phyloP scores from a whole-genome alignment of 2,329 filamentous ascomycete genomes.

The Aspergillus transmontanensis region DNA sequence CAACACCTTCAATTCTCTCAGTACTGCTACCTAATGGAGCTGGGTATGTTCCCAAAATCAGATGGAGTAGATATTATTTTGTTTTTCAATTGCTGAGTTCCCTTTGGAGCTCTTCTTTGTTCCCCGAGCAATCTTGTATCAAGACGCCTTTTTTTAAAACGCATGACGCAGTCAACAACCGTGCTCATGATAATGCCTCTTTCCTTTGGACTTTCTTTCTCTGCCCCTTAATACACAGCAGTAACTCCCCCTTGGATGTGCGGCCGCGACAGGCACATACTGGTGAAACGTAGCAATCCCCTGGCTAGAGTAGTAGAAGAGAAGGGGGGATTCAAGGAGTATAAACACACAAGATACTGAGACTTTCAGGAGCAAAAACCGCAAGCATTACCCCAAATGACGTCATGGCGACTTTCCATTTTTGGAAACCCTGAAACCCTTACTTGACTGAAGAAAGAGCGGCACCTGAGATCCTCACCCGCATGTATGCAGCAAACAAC shows the following conservation, averaged over 20 bases:
- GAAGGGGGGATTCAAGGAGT: neutral
- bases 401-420: slow-evolving; percentile 1
- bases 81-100: neutral
- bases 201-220: neutral
- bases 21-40: neutral
- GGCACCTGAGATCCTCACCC: too few relatives aligned
- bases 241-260: neutral
- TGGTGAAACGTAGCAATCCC: neutral
- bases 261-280: neutral
- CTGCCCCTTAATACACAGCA: neutral
- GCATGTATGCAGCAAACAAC: too few relatives aligned
- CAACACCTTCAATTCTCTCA: neutral
- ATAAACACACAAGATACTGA: too few relatives aligned
- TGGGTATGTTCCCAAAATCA: neutral
- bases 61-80: neutral
- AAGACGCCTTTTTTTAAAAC: neutral
- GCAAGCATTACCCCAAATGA: neutral
- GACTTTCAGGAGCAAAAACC: too few relatives aligned
- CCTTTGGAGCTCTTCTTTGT: neutral
- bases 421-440: neutral
- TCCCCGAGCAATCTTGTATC: neutral
- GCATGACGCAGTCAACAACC: neutral
- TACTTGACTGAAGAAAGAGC: neutral
- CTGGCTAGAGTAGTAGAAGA: neutral
- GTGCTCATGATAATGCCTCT: neutral